phyloP scores from a whole-genome alignment of 768 basidiomycete species.

The Trametes punicea region DNA sequence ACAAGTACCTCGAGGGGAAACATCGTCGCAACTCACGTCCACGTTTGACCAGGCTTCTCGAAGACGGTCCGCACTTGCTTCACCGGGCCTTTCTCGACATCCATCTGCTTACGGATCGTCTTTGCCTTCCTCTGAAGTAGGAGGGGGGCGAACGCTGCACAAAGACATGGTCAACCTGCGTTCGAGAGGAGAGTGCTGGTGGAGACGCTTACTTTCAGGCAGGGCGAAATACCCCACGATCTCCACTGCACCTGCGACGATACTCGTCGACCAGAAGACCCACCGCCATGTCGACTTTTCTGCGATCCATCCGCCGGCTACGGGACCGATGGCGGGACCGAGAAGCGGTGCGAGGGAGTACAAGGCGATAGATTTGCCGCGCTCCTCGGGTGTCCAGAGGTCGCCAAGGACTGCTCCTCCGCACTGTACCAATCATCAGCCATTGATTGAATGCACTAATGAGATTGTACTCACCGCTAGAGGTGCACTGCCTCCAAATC shows the following conservation, averaged over 20 bases:
- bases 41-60: slow-evolving; percentile 42
- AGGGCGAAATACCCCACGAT: slow-evolving; percentile 52
- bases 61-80: slow-evolving; percentile 46
- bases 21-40: slow-evolving; percentile 21
- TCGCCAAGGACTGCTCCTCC: slow-evolving; percentile 73
- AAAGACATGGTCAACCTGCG: background rate
- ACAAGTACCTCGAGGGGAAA: background rate
- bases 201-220: slow-evolving; percentile 51
- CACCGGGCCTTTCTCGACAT: slow-evolving; percentile 42
- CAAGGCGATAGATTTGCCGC: slow-evolving; percentile 61
- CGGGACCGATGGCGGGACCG: slow-evolving; percentile 63
- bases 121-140: slow-evolving; percentile 51
- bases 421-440: slow-evolving; percentile 11
- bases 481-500: slow-evolving; percentile 72
- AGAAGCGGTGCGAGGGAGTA: slow-evolving; percentile 65
- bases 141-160: slow-evolving; percentile 29
- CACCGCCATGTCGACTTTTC: slow-evolving; percentile 27
- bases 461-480: slow-evolving; percentile 37
- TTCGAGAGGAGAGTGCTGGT: no score
- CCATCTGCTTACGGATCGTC: slow-evolving; percentile 41
- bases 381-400: slow-evolving; percentile 56
- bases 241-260: slow-evolving; percentile 54
- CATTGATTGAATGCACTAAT: background rate
- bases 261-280: slow-evolving; percentile 69
- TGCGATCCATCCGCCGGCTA: slow-evolving; percentile 66